Percentiles rank a stretch among this genome's conserved stretches.
Conservation (phyloP, 768 basidiomycete genomes). For the Galerina marginata region DNA sequence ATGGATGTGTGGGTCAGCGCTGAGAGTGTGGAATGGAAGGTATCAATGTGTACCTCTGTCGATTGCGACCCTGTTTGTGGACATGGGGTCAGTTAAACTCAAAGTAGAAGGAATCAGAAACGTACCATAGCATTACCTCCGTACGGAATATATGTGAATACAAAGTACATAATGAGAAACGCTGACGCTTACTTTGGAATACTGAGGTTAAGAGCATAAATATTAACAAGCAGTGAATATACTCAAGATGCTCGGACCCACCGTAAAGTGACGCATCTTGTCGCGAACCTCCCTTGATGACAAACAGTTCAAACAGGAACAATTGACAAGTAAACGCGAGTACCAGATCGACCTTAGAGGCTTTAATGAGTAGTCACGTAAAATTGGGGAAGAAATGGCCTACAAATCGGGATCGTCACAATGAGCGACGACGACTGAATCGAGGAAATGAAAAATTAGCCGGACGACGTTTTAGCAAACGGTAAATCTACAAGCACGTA, state of each 20-base stretch:
- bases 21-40: not conserved
- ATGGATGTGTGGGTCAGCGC: not conserved
- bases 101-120: not conserved
- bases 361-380: not conserved
- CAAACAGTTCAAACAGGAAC: not conserved
- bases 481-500: constrained; percentile 35
- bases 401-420: constrained; percentile 82
- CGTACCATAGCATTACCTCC: constrained; percentile 89
- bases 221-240: constrained; percentile 1
- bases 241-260: constrained; percentile 36
- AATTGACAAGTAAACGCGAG: constrained; percentile 23
- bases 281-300: constrained; percentile 85
- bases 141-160: not conserved
- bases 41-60: constrained; percentile 67
- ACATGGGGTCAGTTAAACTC: not conserved
- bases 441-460: not conserved
- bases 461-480: not conserved
- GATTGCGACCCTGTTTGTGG: constrained; percentile 81
- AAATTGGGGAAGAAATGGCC: constrained; percentile 30
- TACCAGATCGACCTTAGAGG: constrained; percentile 77
- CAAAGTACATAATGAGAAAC: not conserved
- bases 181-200: constrained; percentile 23
- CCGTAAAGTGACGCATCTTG: constrained; percentile 84
- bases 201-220: constrained; percentile 10
- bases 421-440: constrained; percentile 73